Evolutionary conservation across 441 rosid genomes (phyloP), one percentile per base, ranked within the genome.

Genomic region (Brassica balearica): DNA sequence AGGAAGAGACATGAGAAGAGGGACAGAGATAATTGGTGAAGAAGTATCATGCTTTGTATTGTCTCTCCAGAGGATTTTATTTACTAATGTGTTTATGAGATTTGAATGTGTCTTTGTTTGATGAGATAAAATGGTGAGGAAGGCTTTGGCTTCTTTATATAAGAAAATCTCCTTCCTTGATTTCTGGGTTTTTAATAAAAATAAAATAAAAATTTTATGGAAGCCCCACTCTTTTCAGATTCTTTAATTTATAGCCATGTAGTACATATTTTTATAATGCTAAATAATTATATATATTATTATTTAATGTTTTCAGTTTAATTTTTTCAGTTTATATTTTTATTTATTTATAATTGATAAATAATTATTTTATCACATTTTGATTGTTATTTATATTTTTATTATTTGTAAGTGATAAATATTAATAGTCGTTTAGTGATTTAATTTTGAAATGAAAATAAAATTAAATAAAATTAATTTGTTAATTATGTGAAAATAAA

Each of bases 1-100:
- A 81, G 80, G 60, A 80, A 8, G 60, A 80, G 83, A 80, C 76
- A 80, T 59, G 83, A 71, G 80, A 80, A 71, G 65, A 75, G 67
- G 67, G 65, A 71, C 73, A 80, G 76, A 80, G 80, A 80, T 69
- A 80, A 65, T 64, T 46, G 53, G 53, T 58, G 76, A 71, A 80
- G 14, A 71, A 75, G 76, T 75, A 73, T 59, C 83, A 80, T 80
- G 75, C 76, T 75, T 58, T 65, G 15, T 74, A n/a, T 73, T 79
- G 82, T 73, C 79, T 74, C 79, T 79, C 72, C 0, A 68, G 58
- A 67, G 59, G 69, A 60, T 19, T 72, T 77, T 66, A 62, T 8
- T 68, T 73, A 51, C 12, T 73, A 61, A 73, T 79, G 76, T 72
- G 62, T 69, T 76, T 46, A 64, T 64, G 75, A 63, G 75, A 70